Conservation (phyloP, 257 asterid species). For the Gentiana straminea region DNA sequence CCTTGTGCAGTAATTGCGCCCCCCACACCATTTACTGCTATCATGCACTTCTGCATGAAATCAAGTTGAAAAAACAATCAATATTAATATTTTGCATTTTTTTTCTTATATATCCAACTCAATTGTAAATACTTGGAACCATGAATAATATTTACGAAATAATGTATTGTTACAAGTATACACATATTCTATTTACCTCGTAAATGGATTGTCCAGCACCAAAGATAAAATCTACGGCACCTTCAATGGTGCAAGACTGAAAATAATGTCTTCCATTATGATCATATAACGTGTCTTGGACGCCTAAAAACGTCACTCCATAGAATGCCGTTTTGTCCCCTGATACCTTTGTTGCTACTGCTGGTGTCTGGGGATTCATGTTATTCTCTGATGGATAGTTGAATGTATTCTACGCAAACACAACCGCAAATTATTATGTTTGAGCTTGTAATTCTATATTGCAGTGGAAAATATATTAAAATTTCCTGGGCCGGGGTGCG, state of each 20-base stretch:
- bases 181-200: slow-evolving; percentile 29
- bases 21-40: too few species aligned
- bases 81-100: too few species aligned
- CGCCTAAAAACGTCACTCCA: slow-evolving; percentile 35
- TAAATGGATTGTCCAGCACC: slow-evolving; percentile 51
- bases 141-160: background rate
- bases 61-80: too few species aligned
- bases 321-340: slow-evolving; percentile 51
- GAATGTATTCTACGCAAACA: slow-evolving; percentile 37
- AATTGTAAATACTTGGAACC: too few species aligned
- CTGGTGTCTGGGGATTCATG: slow-evolving; percentile 18
- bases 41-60: too few species aligned
- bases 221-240: too few species aligned
- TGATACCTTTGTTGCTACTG: slow-evolving; percentile 40
- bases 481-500: too few species aligned
- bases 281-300: slow-evolving; percentile 73
- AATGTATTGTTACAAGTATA: background rate
- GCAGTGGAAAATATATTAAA: too few species aligned
- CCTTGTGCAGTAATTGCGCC: too few species aligned
- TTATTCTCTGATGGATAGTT: slow-evolving; percentile 26
- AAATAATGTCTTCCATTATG: slow-evolving; percentile 58
- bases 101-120: background rate
- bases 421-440: too few species aligned
- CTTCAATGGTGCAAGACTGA: slow-evolving; percentile 17
- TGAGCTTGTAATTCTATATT: too few species aligned